phyloP scores from a whole-genome alignment of 306 rosid genomes.

The Styphnolobium japonicum region DNA sequence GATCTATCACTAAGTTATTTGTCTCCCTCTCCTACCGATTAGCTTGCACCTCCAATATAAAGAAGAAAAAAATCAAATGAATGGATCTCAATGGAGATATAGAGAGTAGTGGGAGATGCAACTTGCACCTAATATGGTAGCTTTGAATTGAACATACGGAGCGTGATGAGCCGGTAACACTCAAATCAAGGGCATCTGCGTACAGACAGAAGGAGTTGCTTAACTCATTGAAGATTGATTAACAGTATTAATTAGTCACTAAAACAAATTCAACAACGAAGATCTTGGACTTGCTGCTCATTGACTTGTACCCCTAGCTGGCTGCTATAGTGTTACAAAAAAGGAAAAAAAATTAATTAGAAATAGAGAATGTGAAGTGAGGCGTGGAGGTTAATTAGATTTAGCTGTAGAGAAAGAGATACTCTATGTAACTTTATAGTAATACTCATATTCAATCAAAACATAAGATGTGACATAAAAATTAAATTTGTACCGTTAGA shows the following conservation, averaged over 20 bases:
- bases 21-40: no score
- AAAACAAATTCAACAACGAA: slow-evolving; percentile 23
- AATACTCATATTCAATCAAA: no score
- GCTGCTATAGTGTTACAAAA: neutral
- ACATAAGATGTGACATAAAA: no score
- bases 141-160: slow-evolving; percentile 34
- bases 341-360: neutral
- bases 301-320: slow-evolving; percentile 24
- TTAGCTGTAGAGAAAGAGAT: no score
- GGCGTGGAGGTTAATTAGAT: no score
- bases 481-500: no score
- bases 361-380: neutral
- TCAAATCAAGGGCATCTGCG: slow-evolving; percentile 48
- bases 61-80: no score
- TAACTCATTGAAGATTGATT: neutral
- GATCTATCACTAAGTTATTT: no score
- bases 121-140: neutral
- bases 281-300: slow-evolving; percentile 53
- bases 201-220: slow-evolving; percentile 1
- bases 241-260: neutral
- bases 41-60: no score
- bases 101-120: neutral
- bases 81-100: no score
- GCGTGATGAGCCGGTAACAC: slow-evolving; percentile 57
- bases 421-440: no score